These are phyloP conservation scores for Tetracladium setigerum DNA, from an alignment of 495 filamentous ascomycete genomes.

Conservation along the genomic window DNA sequence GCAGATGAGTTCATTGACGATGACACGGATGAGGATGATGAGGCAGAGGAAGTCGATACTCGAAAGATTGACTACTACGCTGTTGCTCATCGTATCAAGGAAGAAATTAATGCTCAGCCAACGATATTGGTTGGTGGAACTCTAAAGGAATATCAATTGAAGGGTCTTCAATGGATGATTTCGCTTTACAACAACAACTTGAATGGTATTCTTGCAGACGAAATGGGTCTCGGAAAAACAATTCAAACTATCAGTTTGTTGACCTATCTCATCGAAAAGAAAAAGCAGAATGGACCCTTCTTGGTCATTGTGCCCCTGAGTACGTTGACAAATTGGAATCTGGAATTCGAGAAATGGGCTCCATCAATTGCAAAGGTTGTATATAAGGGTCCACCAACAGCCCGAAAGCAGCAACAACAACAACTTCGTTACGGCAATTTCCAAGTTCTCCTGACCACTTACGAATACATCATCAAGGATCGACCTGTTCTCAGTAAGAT, in stretches of 20 bases:
- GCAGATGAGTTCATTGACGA: conserved; percentile 47
- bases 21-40: conserved; percentile 55
- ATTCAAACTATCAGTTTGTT: conserved; percentile 98
- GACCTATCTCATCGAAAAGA: conserved; percentile 93
- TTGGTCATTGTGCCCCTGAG: conserved; percentile 94
- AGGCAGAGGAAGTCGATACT: conserved; percentile 56
- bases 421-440: conserved; percentile 92
- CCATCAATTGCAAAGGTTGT: conserved; percentile 79
- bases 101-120: conserved; percentile 79
- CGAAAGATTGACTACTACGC: conserved; percentile 95
- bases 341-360: conserved; percentile 99
- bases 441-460: conserved; percentile 93
- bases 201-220: conserved; percentile 95
- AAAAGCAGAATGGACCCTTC: conserved; percentile 87
- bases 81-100: conserved; percentile 91
- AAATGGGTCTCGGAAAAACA: conserved; percentile 99
- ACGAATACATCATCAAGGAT: conserved; percentile 99
- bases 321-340: conserved; percentile 96
- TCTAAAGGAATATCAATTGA: conserved; percentile 95
- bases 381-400: conserved; percentile 90
- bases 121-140: conserved; percentile 80
- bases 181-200: conserved; percentile 99
- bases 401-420: conserved; percentile 84
- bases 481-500: conserved; percentile 90
- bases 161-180: conserved; percentile 98